phyloP scores from a whole-genome alignment of 257 asterid genomes.

The Solanum etuberosum region DNA sequence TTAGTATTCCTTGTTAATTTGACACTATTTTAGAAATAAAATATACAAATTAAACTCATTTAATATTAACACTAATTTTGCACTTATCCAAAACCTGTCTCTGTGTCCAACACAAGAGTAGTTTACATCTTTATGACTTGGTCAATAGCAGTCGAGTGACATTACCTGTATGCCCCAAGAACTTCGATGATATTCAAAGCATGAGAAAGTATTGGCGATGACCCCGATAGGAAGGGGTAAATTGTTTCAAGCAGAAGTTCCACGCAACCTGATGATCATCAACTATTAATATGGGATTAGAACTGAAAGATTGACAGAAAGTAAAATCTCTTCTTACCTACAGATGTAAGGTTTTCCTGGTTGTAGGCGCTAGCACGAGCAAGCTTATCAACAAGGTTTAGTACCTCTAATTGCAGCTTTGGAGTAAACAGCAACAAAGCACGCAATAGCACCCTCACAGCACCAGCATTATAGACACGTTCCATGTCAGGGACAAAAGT shows the following conservation, averaged over 20 bases:
- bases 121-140: not conserved
- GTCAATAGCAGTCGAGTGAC: not conserved
- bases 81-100: not conserved
- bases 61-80: not conserved
- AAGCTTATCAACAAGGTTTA: slow-evolving; percentile 72
- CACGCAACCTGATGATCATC: slow-evolving; percentile 64
- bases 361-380: slow-evolving; percentile 79
- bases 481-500: slow-evolving; percentile 60
- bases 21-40: not conserved
- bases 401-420: slow-evolving; percentile 87
- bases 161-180: slow-evolving; percentile 93
- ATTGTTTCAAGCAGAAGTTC: slow-evolving; percentile 92
- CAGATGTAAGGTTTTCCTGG: slow-evolving; percentile 91
- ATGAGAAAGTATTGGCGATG: slow-evolving; percentile 68
- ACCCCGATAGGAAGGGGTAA: slow-evolving; percentile 76
- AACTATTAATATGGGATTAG: not conserved
- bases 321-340: slow-evolving; percentile 48
- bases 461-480: slow-evolving; percentile 85
- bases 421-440: slow-evolving; percentile 78
- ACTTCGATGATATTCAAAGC: slow-evolving; percentile 83
- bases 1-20: not conserved
- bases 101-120: not conserved
- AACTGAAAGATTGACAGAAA: not conserved
- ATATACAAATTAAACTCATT: not conserved
- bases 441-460: slow-evolving; percentile 80